These are phyloP conservation scores for Nakazawaea laoshanensis DNA, from an alignment of 805 yeast genomes.

Conservation along the genomic window DNA sequence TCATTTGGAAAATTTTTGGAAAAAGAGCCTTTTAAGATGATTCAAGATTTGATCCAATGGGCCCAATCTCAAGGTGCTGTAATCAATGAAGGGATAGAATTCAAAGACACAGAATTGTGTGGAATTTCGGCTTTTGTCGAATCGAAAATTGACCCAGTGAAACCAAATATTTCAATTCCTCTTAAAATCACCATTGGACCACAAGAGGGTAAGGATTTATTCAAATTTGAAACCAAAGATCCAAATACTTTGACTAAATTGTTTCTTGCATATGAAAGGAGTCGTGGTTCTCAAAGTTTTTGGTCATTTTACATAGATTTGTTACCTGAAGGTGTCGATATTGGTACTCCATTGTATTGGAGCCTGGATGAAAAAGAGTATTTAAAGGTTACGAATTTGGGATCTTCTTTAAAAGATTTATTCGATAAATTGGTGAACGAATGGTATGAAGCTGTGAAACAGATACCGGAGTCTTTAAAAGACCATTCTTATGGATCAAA, in stretches of 20 bases:
- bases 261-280: conserved; percentile 13
- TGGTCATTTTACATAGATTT: conserved; percentile 22
- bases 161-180: conserved; percentile 9
- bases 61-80: conserved; percentile 27
- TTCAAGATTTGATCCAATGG: conserved; percentile 18
- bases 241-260: conserved; percentile 9
- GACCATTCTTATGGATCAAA: conserved; percentile 15
- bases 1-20: too few relatives aligned
- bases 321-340: conserved; percentile 28
- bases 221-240: conserved; percentile 3
- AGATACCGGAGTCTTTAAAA: conserved; percentile 13
- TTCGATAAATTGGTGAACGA: conserved; percentile 42
- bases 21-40: not conserved
- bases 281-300: conserved; percentile 3
- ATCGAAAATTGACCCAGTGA: conserved; percentile 6
- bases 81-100: conserved; percentile 26
- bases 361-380: conserved; percentile 35
- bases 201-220: conserved; percentile 5
- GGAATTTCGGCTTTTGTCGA: conserved; percentile 26
- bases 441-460: conserved; percentile 34
- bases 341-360: conserved; percentile 68
- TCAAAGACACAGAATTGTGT: conserved; percentile 19
- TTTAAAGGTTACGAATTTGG: conserved; percentile 64
- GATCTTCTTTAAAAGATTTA: conserved; percentile 41
- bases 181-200: conserved; percentile 3